Percentiles rank a stretch among this genome's conserved stretches.
Conservation (phyloP, 1,284 basidiomycete genomes). For the Sanghuangporus baumii region DNA sequence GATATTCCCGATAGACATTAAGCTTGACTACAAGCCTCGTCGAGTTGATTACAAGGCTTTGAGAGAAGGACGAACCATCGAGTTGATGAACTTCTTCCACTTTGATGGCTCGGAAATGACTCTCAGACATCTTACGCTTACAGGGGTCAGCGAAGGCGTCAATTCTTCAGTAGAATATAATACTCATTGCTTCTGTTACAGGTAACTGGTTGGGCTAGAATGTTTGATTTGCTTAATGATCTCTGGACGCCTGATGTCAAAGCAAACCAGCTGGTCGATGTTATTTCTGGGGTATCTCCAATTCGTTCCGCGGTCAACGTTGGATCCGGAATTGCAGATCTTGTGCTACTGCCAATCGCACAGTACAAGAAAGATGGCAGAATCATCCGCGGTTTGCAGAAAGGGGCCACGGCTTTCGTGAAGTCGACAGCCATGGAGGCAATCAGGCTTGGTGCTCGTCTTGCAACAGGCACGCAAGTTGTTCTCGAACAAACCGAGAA, state of each 20-base stretch:
- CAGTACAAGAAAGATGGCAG: conserved; percentile 97
- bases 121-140: conserved; percentile 84
- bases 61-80: conserved; percentile 87
- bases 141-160: conserved; percentile 60
- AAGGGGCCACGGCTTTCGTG: conserved; percentile 88
- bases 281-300: conserved; percentile 95
- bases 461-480: conserved; percentile 96
- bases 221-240: conserved; percentile 91
- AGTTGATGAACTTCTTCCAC: conserved; percentile 99
- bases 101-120: conserved; percentile 99
- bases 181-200: conserved; percentile 29
- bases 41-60: conserved; percentile 94
- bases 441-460: conserved; percentile 87
- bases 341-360: conserved; percentile 92
- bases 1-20: conserved; percentile 85
- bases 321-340: conserved; percentile 92
- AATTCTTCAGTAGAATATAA: neutral
- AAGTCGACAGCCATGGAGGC: conserved; percentile 93
- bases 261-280: conserved; percentile 94
- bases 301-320: conserved; percentile 96
- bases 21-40: conserved; percentile 97
- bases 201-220: conserved; percentile 84
- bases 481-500: conserved; percentile 93
- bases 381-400: conserved; percentile 90
- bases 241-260: conserved; percentile 99